Base-by-base conservation (phyloP, 257 asterid species). In the Solanum gracilifrons region DNA sequence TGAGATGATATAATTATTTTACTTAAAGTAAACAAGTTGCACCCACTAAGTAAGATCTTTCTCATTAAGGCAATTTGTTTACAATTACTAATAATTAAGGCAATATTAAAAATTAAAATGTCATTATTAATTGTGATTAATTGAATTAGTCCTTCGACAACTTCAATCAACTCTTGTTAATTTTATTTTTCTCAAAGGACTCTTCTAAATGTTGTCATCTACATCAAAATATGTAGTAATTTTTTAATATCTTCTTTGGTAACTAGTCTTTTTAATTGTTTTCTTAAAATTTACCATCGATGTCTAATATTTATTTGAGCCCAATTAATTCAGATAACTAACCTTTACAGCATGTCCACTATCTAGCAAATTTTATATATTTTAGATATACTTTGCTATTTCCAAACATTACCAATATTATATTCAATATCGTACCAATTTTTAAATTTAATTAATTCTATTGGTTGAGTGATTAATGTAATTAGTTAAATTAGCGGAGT, bases 181-280 rank as follows among this genome's bases (percentile, higher is more conserved):
- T 21, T 74, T 20, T 74, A 2, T 2, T 75, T 75, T 37, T 36
- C 29, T 23, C 55, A n/a, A n/a, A n/a, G 7, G 23, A 76, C 83
- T n/a, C 66, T 79, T 27, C 68, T 27, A 33, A 35, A 33, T 27
- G 66, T 43, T 3, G 10, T 79, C 85, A 80, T 5, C 36, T 80
- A 80, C 68, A 43, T 43, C 48, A 41, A 41, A 41, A 41, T 11
- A 41, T 43, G 20, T 80, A 80, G 27, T 32, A 43, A 27, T 11
- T 43, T 74, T 41, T 41, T 48, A 13, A 1, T 13, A 13, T 0
- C 0, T 5, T 0, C 12, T 11, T 64, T 64, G 21, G 35, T 29
- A 27, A 68, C 21, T 13, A 68, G 7, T 6, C 21, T 13, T 27
- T 3, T 62, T 62, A n/a, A n/a, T n/a, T 62, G 1, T 62, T 62